These are phyloP conservation scores for Metschnikowia shivogae DNA, from an alignment of 805 yeast species.

Conservation along the genomic window DNA sequence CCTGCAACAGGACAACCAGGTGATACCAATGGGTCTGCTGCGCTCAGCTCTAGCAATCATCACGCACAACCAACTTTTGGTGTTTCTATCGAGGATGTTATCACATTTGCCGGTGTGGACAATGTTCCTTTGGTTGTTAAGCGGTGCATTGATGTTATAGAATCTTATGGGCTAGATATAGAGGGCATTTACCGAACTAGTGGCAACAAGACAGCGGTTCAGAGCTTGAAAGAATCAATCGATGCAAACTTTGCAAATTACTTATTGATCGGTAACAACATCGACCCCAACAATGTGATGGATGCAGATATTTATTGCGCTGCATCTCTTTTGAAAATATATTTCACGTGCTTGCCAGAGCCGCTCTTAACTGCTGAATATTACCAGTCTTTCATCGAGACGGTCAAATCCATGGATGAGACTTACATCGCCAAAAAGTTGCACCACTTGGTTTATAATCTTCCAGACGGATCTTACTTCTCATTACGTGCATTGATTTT, in stretches of 20 bases:
- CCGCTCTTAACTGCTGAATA: conserved; percentile 70
- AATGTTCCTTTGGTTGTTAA: conserved; percentile 89
- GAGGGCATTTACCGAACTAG: conserved; percentile 89
- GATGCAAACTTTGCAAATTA: conserved; percentile 71
- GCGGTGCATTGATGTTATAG: conserved; percentile 83
- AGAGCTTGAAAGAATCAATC: conserved; percentile 65
- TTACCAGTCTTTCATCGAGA: conserved; percentile 59
- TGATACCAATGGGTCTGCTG: conserved; percentile 34
- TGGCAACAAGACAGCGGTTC: conserved; percentile 73
- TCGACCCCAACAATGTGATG: conserved; percentile 43
- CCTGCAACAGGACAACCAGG: conserved; percentile 27
- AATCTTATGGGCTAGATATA: conserved; percentile 73
- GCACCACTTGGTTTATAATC: conserved; percentile 81
- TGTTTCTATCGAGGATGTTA: conserved; percentile 69
- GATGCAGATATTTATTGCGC: conserved; percentile 84
- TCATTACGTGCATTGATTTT: conserved; percentile 80
- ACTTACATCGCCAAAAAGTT: conserved; percentile 61
- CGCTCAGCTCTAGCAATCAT: conserved; percentile 19
- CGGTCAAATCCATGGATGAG: conserved; percentile 51
- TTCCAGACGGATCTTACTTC: conserved; percentile 94
- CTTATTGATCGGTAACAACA: conserved; percentile 38
- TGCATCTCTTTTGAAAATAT: conserved; percentile 82
- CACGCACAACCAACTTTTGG: conserved; percentile 62
- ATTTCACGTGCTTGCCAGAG: conserved; percentile 81
- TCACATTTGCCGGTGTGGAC: conserved; percentile 77